Percentiles rank a stretch among this genome's conserved stretches.
phyloP scores from a whole-genome alignment of 805 yeast genomes.

The Jamesozyma spencerorum region DNA sequence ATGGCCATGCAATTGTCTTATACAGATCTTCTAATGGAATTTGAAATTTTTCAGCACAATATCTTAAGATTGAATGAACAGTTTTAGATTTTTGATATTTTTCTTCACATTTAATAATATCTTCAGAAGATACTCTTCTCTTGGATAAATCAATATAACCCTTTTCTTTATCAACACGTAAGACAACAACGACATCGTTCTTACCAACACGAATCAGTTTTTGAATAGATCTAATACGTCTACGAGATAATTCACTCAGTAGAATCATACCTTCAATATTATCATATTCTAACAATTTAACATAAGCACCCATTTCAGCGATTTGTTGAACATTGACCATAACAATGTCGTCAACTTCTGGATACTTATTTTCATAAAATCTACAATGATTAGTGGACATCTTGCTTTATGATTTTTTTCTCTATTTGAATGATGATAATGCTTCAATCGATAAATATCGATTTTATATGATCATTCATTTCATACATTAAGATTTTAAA shows the following conservation, averaged over 20 bases:
- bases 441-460: too few relatives aligned
- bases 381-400: slow-evolving; percentile 90
- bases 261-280: slow-evolving; percentile 98
- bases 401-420: too few relatives aligned
- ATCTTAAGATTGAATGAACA: slow-evolving; percentile 95
- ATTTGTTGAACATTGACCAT: slow-evolving; percentile 98
- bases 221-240: slow-evolving; percentile 97
- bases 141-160: slow-evolving; percentile 96
- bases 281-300: slow-evolving; percentile 90
- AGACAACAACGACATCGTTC: slow-evolving; percentile 94
- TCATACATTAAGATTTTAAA: too few relatives aligned
- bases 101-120: slow-evolving; percentile 94
- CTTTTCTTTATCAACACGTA: slow-evolving; percentile 96
- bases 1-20: slow-evolving; percentile 92
- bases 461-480: too few relatives aligned
- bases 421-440: too few relatives aligned
- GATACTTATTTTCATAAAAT: slow-evolving; percentile 95
- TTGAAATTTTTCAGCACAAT: slow-evolving; percentile 94
- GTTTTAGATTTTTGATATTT: slow-evolving; percentile 94
- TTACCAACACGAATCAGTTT: slow-evolving; percentile 96
- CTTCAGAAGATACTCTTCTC: slow-evolving; percentile 97
- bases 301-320: slow-evolving; percentile 99
- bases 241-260: slow-evolving; percentile 90
- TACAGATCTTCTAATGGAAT: slow-evolving; percentile 79
- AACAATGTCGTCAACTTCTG: slow-evolving; percentile 97